Conservation (phyloP, 768 basidiomycete species). For the Mycena pura region DNA sequence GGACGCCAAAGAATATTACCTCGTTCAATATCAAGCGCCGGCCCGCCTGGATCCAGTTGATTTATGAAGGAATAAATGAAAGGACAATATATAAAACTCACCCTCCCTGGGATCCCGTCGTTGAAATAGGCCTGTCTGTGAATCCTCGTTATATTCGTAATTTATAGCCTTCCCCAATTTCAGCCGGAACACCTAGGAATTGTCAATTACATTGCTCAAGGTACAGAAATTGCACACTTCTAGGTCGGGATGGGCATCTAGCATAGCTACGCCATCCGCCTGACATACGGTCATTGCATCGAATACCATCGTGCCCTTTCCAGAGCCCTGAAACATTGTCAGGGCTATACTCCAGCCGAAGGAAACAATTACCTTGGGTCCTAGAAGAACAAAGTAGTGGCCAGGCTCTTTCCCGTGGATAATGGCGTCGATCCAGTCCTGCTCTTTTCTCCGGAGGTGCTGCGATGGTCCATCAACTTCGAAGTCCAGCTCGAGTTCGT, state of each 20-base stretch:
- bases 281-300: conserved; percentile 78
- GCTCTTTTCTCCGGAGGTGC: conserved; percentile 75
- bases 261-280: conserved; percentile 75
- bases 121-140: conserved; percentile 81
- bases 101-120: conserved; percentile 85
- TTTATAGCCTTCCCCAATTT: conserved; percentile 87
- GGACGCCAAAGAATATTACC: conserved; percentile 50
- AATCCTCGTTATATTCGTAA: conserved; percentile 87
- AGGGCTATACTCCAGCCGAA: conserved; percentile 18
- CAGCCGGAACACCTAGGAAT: conserved; percentile 59
- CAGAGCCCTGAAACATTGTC: conserved; percentile 60
- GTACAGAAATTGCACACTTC: conserved; percentile 54
- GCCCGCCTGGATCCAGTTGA: conserved; percentile 56
- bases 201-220: neutral
- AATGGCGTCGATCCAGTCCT: conserved; percentile 78
- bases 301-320: conserved; percentile 85
- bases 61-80: neutral
- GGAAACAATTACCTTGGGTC: conserved; percentile 64
- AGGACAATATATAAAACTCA: conserved; percentile 25
- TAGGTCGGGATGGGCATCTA: conserved; percentile 85
- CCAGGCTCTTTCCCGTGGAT: conserved; percentile 76
- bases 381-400: conserved; percentile 79
- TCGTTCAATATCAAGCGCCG: conserved; percentile 83
- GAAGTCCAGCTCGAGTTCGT: conserved; percentile 35
- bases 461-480: conserved; percentile 52